Evolutionary conservation across 2,329 filamentous ascomycete genomes (phyloP).

Genomic region (Pseudocercospora cruenta): DNA sequence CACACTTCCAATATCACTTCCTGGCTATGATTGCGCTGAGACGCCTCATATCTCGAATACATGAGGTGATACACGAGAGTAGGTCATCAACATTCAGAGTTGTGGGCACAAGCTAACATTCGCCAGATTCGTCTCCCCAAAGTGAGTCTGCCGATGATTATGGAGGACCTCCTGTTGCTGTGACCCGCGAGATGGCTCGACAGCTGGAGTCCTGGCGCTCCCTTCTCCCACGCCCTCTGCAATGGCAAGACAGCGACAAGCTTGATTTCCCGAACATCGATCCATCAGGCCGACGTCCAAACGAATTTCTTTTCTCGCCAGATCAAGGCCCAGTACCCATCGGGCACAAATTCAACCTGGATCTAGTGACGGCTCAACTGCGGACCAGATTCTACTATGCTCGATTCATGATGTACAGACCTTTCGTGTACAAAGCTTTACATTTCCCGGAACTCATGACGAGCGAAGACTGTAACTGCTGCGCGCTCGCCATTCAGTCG

Average conservation of each 20-base stretch:
- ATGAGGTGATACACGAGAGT: constrained; percentile 58
- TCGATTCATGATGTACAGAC: constrained; percentile 61
- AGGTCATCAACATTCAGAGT: constrained; percentile 34
- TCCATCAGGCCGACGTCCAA: constrained; percentile 30
- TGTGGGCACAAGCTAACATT: constrained; percentile 14
- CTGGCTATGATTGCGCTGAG: constrained; percentile 63
- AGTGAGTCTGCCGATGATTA: constrained; percentile 41
- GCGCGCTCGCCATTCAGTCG: constrained; percentile 60
- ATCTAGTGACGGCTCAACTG: constrained; percentile 61
- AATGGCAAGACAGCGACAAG: constrained; percentile 61
- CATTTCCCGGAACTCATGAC: constrained; percentile 60
- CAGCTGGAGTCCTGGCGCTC: constrained; percentile 63
- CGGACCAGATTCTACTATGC: constrained; percentile 63
- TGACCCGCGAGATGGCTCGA: constrained; percentile 56
- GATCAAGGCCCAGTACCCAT: constrained; percentile 51
- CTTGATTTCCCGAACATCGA: constrained; percentile 46
- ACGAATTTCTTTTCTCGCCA: constrained; percentile 50
- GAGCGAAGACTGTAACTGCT: constrained; percentile 58
- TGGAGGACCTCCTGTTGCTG: constrained; percentile 44
- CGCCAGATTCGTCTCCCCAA: constrained; percentile 30
- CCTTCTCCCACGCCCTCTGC: constrained; percentile 57
- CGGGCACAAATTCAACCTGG: constrained; percentile 57
- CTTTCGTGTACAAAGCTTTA: constrained; percentile 63
- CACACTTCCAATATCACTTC: constrained; percentile 63
- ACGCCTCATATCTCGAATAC: constrained; percentile 57